Percentiles rank a stretch among this genome's conserved stretches.
phyloP scores from a whole-genome alignment of 2,329 filamentous ascomycete species.

The Calonectria multiphialidica region DNA sequence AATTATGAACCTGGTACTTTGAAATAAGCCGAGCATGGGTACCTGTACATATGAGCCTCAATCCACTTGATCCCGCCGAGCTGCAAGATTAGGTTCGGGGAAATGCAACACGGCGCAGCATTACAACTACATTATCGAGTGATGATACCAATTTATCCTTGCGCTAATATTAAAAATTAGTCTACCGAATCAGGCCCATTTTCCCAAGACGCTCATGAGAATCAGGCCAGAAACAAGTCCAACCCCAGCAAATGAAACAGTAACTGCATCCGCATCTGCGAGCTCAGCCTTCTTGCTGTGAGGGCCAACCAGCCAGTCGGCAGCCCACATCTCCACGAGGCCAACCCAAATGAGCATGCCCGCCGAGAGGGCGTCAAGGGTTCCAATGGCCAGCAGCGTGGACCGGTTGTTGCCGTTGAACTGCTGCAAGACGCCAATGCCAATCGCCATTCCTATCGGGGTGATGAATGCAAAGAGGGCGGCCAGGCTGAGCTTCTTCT shows the following conservation, averaged over 20 bases:
- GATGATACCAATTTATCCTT: background rate
- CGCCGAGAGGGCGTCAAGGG: constrained; percentile 78
- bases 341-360: constrained; percentile 86
- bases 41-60: background rate
- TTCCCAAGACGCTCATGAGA: constrained; percentile 78
- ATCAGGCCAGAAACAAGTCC: constrained; percentile 70
- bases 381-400: constrained; percentile 79
- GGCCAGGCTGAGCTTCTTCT: constrained; percentile 72
- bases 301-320: constrained; percentile 74
- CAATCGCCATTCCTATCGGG: constrained; percentile 84
- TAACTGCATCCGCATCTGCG: constrained; percentile 60
- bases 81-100: background rate
- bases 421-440: constrained; percentile 75
- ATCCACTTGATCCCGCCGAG: background rate
- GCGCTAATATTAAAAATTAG: background rate
- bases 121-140: background rate
- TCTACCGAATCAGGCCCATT: constrained; percentile 67
- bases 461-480: constrained; percentile 77
- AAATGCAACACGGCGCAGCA: background rate
- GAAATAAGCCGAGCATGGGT: background rate
- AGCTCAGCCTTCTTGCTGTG: constrained; percentile 61
- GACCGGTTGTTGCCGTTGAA: constrained; percentile 81
- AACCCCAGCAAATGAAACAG: constrained; percentile 62
- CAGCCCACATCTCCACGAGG: constrained; percentile 83
- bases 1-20: background rate